These are phyloP conservation scores for Acacia confusa DNA, from an alignment of 306 rosid species.

Conservation along the genomic window DNA sequence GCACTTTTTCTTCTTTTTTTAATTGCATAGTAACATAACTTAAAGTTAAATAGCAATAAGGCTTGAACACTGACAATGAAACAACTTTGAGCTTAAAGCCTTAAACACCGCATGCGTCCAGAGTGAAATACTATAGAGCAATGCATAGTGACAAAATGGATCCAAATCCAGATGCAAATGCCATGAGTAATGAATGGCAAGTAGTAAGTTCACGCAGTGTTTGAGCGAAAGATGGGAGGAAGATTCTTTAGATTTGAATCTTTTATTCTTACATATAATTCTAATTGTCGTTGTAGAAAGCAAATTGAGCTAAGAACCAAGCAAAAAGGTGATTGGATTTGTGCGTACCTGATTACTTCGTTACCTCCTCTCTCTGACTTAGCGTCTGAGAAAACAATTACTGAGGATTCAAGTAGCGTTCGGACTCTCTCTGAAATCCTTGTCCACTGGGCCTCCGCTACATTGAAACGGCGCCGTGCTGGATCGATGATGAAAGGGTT, in stretches of 20 bases:
- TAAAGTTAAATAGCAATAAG: background rate
- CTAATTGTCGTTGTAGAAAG: background rate
- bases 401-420: constrained; percentile 10
- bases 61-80: background rate
- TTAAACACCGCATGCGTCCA: background rate
- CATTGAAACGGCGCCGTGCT: background rate
- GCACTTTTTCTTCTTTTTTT: background rate
- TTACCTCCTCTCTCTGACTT: background rate
- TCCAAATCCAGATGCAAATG: constrained; percentile 2
- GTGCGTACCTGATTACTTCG: constrained; percentile 44
- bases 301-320: background rate
- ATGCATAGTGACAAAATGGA: background rate
- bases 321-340: constrained; percentile 37
- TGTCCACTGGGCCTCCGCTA: background rate
- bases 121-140: constrained; percentile 8
- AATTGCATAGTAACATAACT: background rate
- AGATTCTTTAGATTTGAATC: background rate
- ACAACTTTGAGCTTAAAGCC: background rate
- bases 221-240: constrained; percentile 9
- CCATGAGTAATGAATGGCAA: background rate
- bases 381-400: background rate
- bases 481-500: background rate
- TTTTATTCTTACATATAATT: background rate
- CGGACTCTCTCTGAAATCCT: background rate
- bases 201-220: constrained; percentile 1